Base-by-base conservation (phyloP, 805 yeast species). In the Spathaspora passalidarum region DNA sequence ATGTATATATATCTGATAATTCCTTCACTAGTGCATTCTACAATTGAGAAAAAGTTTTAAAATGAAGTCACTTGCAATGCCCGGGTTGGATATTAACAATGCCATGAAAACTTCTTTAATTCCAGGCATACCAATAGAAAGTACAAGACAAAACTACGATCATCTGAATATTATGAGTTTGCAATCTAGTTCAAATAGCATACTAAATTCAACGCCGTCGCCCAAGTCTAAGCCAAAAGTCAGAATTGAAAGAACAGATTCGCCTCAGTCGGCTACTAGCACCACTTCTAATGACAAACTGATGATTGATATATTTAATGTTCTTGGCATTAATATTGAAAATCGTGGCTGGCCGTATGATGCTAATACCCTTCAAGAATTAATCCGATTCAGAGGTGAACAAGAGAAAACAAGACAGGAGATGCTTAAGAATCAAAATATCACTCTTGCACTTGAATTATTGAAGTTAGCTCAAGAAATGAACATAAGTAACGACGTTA, bases 331-430 rank as follows among this genome's bases (percentile, higher is more conserved):
- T 10, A 21, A n/a, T 36, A 36, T 10, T 36, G 26, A 21, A 36
- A 10, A 22, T 4, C 26, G 3, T 10, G 21, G 16, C n/a, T 36
- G 39, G 39, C 39, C 39, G 7, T 36, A 22, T 36, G 39, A 36
- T n/a, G 3, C 23, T 14, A n/a, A 17, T 22, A 36, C 34, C 13
- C 13, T 40, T 20, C 56, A 63, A 34, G 70, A 65, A 22, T 51
- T 73, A 40, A 52, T 76, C 13, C 52, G 55, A 23, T 60, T 69
- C 29, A 65, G 65, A 52, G 60, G 62, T 2, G 78, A 73, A 48
- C 75, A 75, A 51, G 80, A 74, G 46, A 63, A 60, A 45, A 65
- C 76, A 4, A 64, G 57, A 46, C 75, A 66, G 43, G 76, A 73
- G 44, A 55, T 62, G 32, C 46, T 62, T 25, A 65, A 63, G 43